These are phyloP conservation scores for Lippia alba DNA, from an alignment of 305 asterid species.

Conservation along the genomic window DNA sequence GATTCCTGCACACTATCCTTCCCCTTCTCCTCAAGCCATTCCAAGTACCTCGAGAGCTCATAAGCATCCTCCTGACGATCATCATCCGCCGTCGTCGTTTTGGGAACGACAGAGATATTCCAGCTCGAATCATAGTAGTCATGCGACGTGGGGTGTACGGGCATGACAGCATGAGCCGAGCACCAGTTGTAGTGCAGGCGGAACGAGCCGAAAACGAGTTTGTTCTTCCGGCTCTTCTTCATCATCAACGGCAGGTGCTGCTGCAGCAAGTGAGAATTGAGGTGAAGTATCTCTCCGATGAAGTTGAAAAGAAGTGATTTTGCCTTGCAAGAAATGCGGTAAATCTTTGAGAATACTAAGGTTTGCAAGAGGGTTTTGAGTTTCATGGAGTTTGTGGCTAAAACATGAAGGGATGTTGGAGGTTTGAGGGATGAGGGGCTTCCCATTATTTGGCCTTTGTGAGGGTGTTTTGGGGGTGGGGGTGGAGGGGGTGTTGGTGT, in stretches of 20 bases:
- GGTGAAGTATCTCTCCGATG: slow-evolving; percentile 46
- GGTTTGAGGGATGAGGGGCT: slow-evolving; percentile 43
- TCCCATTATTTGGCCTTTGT: slow-evolving; percentile 40
- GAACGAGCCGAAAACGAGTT: slow-evolving; percentile 67
- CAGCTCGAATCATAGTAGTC: slow-evolving; percentile 62
- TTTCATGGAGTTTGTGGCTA: slow-evolving; percentile 59
- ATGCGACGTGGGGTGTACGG: slow-evolving; percentile 18
- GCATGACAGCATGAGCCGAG: slow-evolving; percentile 61
- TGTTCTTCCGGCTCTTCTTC: slow-evolving; percentile 49
- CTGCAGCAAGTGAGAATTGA: slow-evolving; percentile 37
- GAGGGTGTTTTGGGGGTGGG: slow-evolving; percentile 1
- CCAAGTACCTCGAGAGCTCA: slow-evolving; percentile 64
- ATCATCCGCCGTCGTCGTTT: neutral
- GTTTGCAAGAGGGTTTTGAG: slow-evolving; percentile 64
- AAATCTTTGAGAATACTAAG: slow-evolving; percentile 59
- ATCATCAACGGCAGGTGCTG: slow-evolving; percentile 42
- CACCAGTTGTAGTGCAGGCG: slow-evolving; percentile 91
- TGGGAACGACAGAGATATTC: slow-evolving; percentile 42
- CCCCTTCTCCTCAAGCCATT: slow-evolving; percentile 78
- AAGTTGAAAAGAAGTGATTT: slow-evolving; percentile 56
- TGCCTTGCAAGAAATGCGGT: slow-evolving; percentile 53
- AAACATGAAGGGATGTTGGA: slow-evolving; percentile 41
- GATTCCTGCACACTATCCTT: slow-evolving; percentile 21
- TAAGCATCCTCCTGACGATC: slow-evolving; percentile 13
- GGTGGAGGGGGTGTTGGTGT: slow-evolving; percentile 13